Percentiles rank a stretch among this genome's conserved stretches.
Conservation (phyloP, 2,329 filamentous ascomycete genomes). For the Fusarium nisikadoi region DNA sequence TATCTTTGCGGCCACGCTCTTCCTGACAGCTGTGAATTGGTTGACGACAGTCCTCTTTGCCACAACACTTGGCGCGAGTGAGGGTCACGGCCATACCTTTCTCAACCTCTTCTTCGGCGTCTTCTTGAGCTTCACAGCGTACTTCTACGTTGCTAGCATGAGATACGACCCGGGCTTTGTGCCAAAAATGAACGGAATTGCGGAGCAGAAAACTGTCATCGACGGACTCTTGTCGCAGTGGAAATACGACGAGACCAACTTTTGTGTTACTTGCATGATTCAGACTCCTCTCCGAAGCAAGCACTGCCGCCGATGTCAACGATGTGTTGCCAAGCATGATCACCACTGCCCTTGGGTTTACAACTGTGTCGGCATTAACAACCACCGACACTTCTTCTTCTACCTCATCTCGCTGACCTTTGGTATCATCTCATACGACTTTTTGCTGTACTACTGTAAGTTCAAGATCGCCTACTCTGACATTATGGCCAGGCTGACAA, state of each 20-base stretch:
- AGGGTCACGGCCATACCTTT: constrained; percentile 65
- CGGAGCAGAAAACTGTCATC: constrained; percentile 89
- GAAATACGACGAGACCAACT: constrained; percentile 94
- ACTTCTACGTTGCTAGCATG: constrained; percentile 92
- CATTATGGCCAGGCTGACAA: constrained; percentile 8
- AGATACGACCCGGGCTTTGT: constrained; percentile 90
- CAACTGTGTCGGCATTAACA: constrained; percentile 95
- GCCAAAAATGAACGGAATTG: constrained; percentile 88
- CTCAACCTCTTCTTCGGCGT: constrained; percentile 80
- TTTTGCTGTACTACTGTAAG: constrained; percentile 78
- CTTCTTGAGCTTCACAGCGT: constrained; percentile 74
- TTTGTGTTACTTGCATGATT: constrained; percentile 95
- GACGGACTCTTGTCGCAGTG: constrained; percentile 85
- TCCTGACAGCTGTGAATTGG: constrained; percentile 83
- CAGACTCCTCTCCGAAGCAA: constrained; percentile 92
- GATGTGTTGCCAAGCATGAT: constrained; percentile 95
- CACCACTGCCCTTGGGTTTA: constrained; percentile 99
- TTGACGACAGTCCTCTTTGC: constrained; percentile 67
- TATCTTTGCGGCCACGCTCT: constrained; percentile 88
- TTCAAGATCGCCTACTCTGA: neutral
- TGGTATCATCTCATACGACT: constrained; percentile 78
- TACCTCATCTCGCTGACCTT: constrained; percentile 84
- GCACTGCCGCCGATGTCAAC: constrained; percentile 90
- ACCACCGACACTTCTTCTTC: constrained; percentile 93
- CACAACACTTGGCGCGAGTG: constrained; percentile 32